Evolutionary conservation across 257 asterid genomes (phyloP).

Genomic region (Jasminum sambac): DNA sequence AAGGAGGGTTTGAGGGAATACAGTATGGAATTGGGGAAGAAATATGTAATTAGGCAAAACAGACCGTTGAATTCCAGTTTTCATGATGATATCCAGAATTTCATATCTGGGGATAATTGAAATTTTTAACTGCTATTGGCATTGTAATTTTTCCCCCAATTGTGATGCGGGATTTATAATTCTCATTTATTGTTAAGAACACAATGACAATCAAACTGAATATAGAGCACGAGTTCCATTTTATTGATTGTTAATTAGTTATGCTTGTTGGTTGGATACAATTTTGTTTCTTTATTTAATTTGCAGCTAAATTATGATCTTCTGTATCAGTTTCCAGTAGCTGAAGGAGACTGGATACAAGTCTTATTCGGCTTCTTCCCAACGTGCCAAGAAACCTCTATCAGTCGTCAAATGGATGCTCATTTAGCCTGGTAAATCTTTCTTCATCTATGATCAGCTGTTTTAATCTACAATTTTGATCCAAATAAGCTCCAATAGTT

Average conservation of each 20-base stretch:
- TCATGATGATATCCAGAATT: conserved; percentile 42
- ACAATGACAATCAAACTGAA: background rate
- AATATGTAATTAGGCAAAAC: conserved; percentile 50
- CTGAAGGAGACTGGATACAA: background rate
- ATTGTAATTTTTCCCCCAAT: background rate
- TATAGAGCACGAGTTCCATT: background rate
- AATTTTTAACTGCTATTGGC: background rate
- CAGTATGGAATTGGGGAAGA: conserved; percentile 42
- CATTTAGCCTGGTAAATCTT: background rate
- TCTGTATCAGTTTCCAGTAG: background rate
- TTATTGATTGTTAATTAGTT: background rate
- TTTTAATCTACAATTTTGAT: no score
- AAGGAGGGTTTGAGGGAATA: conserved; percentile 52
- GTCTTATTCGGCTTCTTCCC: background rate
- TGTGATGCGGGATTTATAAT: background rate
- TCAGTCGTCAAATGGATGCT: background rate
- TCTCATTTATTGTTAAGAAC: background rate
- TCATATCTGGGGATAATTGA: conserved; percentile 41
- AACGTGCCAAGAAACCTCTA: background rate
- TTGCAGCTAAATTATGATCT: background rate
- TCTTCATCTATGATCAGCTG: background rate
- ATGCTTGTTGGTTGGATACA: background rate
- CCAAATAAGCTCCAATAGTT: no score
- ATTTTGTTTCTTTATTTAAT: background rate
- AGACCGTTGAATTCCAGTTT: conserved; percentile 40